Evolutionary conservation across 306 rosid genomes (phyloP), one percentile per base, ranked within the genome.

Genomic region (Rubus idaeus): DNA sequence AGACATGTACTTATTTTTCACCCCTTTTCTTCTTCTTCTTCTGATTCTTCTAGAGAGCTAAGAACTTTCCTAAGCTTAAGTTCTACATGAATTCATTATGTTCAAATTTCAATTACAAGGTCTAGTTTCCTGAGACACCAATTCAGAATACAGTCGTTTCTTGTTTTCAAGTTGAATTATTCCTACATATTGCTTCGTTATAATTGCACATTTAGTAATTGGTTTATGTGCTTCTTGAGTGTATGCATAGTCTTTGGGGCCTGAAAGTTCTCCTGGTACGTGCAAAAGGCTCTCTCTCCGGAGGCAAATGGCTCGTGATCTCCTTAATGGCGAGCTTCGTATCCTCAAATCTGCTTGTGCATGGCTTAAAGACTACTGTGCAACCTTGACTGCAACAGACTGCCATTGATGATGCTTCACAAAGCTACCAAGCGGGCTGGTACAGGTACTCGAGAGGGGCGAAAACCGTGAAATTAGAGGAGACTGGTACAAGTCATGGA

Each of bases 331-430:
- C 1, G 92, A 93, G 83, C 84, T 89, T 80, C 82, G 82, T 39
- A 46, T 93, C 73, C 95, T 91, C 67, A 87, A 88, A 51, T 89
- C 92, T 66, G 91, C 93, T 42, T 81, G 77, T 30, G 73, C 84
- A 6, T 91, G 96, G 96, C 79, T 91, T 60, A 58, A 84, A 52
- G 80, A 79, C 80, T 93, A 89, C 78, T 86, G 97, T 51, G 26
- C 70, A 37, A 80, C 84, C 72, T 76, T 80, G 85, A 77, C 62
- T 10, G 16, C 53, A 62, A 17, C 35, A 5, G 17, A 61, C 51
- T 44, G 16, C 21, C 21, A 37, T 46, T 16, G 5, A 7, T 42
- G 47, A 75, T 18, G 69, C 26, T 55, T 41, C 3, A 14, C 66
- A 55, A 72, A n/a, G 44, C 76, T 13, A 52, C 51, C 13, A 8